A percentile compares a stretch with the other conserved stretches of the same genome.
phyloP scores from a whole-genome alignment of 2,329 filamentous ascomycete species.

The Cadophora sp. region DNA sequence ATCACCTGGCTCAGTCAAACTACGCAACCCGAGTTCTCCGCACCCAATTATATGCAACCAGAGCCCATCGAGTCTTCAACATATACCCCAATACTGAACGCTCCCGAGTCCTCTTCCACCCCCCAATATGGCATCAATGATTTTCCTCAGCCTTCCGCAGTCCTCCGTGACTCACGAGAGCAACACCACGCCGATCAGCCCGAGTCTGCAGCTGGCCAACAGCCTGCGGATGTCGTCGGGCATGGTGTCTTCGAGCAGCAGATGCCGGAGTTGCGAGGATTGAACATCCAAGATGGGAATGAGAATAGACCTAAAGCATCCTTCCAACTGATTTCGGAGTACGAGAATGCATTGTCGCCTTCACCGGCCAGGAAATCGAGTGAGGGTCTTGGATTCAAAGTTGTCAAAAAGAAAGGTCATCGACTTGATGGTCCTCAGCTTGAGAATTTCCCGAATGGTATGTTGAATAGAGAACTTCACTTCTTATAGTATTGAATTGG shows the following conservation, averaged over 20 bases:
- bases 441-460: constrained; percentile 81
- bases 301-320: constrained; percentile 41
- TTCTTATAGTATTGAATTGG: constrained; percentile 25
- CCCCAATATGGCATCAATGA: constrained; percentile 65
- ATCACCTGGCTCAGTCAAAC: constrained; percentile 44
- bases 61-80: constrained; percentile 57
- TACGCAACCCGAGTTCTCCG: constrained; percentile 27
- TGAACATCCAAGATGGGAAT: constrained; percentile 52
- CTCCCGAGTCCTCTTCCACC: constrained; percentile 44
- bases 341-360: constrained; percentile 64
- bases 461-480: constrained; percentile 21
- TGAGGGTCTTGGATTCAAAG: constrained; percentile 59
- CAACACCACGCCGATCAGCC: not conserved
- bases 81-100: constrained; percentile 48
- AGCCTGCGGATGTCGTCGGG: not conserved
- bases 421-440: constrained; percentile 38
- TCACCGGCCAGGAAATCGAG: constrained; percentile 50
- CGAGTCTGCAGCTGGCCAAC: not conserved
- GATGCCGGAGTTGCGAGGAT: constrained; percentile 51
- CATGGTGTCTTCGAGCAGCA: constrained; percentile 36
- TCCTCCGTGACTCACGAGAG: constrained; percentile 41
- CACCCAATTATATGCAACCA: constrained; percentile 69
- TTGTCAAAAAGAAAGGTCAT: constrained; percentile 53
- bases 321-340: constrained; percentile 60
- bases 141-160: constrained; percentile 49